phyloP scores from a whole-genome alignment of 768 basidiomycete genomes.

The Lactifluus pinguis region DNA sequence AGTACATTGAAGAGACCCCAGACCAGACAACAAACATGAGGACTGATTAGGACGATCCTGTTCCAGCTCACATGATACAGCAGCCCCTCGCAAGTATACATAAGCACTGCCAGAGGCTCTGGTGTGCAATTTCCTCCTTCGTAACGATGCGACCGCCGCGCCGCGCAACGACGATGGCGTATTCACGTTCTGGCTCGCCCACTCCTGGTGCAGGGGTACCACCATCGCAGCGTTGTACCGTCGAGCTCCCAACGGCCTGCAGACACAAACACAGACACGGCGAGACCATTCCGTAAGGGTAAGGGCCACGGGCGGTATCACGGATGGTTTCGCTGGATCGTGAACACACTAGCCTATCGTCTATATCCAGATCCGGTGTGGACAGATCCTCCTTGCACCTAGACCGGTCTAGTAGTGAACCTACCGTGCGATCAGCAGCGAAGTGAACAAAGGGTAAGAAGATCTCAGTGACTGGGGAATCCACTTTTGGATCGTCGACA shows the following conservation, averaged over 20 bases:
- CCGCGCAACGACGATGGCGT: conserved; percentile 26
- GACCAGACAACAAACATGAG: background rate
- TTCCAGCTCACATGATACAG: conserved; percentile 8
- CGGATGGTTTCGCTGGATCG: conserved; percentile 16
- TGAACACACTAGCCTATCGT: background rate
- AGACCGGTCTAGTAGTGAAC: conserved; percentile 9
- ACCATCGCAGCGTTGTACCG: conserved; percentile 41
- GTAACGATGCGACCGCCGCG: conserved; percentile 27
- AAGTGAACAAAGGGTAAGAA: conserved; percentile 89
- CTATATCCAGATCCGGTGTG: conserved; percentile 5
- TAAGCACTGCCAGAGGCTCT: conserved; percentile 14
- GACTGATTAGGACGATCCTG: background rate
- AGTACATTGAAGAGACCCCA: background rate
- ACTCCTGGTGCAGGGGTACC: conserved; percentile 27
- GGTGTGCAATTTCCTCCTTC: conserved; percentile 9
- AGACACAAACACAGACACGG: conserved; percentile 36
- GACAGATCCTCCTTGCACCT: conserved; percentile 5
- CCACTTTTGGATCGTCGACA: conserved; percentile 23
- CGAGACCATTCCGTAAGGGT: conserved; percentile 42
- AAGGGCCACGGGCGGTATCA: conserved; percentile 10
- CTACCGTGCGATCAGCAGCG: conserved; percentile 36
- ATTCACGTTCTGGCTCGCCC: conserved; percentile 25
- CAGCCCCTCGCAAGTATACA: conserved; percentile 7
- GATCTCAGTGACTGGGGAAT: conserved; percentile 68
- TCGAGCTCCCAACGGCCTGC: conserved; percentile 39